Evolutionary conservation across 1,284 basidiomycete species (phyloP), one percentile per base, ranked within the genome.

Genomic region (Ceratobasidium papillatum): DNA sequence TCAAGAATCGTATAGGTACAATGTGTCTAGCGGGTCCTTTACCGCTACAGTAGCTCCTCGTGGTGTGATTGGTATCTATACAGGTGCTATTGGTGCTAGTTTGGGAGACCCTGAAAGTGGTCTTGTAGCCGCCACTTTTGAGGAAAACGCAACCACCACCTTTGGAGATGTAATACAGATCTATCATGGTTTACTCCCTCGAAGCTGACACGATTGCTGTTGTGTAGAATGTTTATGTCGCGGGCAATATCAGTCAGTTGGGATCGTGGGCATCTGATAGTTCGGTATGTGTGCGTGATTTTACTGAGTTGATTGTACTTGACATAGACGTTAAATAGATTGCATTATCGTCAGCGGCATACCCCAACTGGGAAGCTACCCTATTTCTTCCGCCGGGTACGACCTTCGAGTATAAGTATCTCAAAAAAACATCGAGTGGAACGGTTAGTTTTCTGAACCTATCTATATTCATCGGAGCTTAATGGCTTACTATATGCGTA

Each of bases 51-150:
- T 92, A 1, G 80, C 84, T 2, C 82, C 87, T 0, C 85, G 88
- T 2, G 85, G 83, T 75, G 88, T 90, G 0, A 79, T 91, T 66
- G 90, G 89, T 0, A 84, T 91, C 38, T 88, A 90, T 77, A 86
- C 84, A 1, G 86, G 87, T 0, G 83, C 85, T 17, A 41, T 58
- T 7, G 74, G 74, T 2, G n/a, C 62, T 30, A 62, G 71, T 12
- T 56, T 61, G 17, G 56, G 51, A 4, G 51, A 22, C 54, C 3
- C 51, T 12, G 22, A 30, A 25, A 27, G 62, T 12, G n/a, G 19
- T n/a, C 30, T 14, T 17, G 62, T 34, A 7, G 8, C 45, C 32
- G 62, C 49, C 2, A 19, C 49, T 12, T 66, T 66, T 30, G 4
- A 52, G 19, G 49, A 8, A 9, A n/a, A 52, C 22, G 64, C 32